Conservation (phyloP, 345 rosid species). For the Populus pruinosa region DNA sequence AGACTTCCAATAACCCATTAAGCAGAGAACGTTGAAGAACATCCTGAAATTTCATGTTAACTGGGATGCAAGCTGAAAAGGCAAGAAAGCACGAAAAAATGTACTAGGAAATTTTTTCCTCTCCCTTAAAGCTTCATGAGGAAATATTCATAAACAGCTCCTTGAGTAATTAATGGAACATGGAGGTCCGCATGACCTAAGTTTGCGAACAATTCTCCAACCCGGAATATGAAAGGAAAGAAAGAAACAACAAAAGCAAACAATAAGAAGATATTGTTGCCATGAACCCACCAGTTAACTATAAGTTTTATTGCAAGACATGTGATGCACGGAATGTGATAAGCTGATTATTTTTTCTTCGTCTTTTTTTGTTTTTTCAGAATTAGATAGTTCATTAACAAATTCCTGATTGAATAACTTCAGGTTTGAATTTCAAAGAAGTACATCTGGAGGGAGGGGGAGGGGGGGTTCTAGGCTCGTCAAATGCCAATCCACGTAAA, state of each 20-base stretch:
- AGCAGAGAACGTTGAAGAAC: not conserved
- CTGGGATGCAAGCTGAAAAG: not conserved
- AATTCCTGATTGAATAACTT: not conserved
- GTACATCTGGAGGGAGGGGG: not conserved
- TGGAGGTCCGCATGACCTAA: not conserved
- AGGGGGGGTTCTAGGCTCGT: not conserved
- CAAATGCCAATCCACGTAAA: not conserved
- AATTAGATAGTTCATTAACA: not conserved
- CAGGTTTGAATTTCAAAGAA: not conserved
- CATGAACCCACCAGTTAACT: not conserved
- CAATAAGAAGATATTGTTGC: not conserved
- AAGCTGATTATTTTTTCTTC: not conserved
- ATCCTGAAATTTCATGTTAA: not conserved
- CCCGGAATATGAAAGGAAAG: not conserved
- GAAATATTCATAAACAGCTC: not conserved
- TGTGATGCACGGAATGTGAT: not conserved
- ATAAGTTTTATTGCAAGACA: not conserved
- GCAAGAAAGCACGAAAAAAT: not conserved
- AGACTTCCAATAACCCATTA: not conserved
- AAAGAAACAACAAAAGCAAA: not conserved
- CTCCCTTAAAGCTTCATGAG: not conserved
- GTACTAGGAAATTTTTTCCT: not conserved
- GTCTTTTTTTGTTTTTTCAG: not conserved
- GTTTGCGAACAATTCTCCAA: not conserved
- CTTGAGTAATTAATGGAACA: not conserved